Evolutionary conservation across 768 basidiomycete genomes (phyloP).

Genomic region (Sporobolomyces phaffii): DNA sequence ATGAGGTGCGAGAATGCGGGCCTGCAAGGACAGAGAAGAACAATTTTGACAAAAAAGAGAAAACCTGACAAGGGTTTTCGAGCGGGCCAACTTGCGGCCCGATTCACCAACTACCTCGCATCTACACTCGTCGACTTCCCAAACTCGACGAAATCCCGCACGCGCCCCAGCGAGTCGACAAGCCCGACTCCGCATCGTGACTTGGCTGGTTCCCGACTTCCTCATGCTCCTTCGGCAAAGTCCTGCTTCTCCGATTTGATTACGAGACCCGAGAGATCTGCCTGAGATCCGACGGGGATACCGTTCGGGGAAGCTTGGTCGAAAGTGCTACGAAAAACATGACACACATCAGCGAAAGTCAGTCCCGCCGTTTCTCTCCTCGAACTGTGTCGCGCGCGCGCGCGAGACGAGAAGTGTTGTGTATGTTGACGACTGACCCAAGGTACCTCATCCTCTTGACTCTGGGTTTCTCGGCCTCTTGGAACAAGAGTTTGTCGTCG

Average conservation of each 20-base stretch:
- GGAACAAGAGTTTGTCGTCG: slow-evolving; percentile 47
- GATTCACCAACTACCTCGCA: no score
- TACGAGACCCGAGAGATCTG: slow-evolving; percentile 46
- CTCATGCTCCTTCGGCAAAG: slow-evolving; percentile 6
- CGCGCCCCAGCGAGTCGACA: no score
- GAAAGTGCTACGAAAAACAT: slow-evolving; percentile 43
- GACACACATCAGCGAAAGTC: background rate
- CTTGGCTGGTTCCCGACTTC: background rate
- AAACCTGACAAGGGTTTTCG: no score
- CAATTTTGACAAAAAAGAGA: slow-evolving; percentile 1
- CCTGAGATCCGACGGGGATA: slow-evolving; percentile 46
- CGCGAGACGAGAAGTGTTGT: background rate
- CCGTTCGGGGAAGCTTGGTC: slow-evolving; percentile 47
- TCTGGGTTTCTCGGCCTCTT: slow-evolving; percentile 48
- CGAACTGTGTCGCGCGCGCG: no score
- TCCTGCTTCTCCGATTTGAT: slow-evolving; percentile 43
- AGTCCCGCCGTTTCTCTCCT: no score
- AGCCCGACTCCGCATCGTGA: background rate
- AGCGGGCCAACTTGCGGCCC: no score
- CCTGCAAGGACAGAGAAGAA: no score
- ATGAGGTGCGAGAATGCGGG: no score
- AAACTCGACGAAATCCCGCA: no score
- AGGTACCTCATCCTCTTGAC: slow-evolving; percentile 46
- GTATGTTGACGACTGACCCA: slow-evolving; percentile 33
- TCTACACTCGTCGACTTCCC: no score